Evolutionary conservation across 768 basidiomycete genomes (phyloP), one percentile per base, ranked within the genome.

Genomic region (Kwoniella bestiolae): DNA sequence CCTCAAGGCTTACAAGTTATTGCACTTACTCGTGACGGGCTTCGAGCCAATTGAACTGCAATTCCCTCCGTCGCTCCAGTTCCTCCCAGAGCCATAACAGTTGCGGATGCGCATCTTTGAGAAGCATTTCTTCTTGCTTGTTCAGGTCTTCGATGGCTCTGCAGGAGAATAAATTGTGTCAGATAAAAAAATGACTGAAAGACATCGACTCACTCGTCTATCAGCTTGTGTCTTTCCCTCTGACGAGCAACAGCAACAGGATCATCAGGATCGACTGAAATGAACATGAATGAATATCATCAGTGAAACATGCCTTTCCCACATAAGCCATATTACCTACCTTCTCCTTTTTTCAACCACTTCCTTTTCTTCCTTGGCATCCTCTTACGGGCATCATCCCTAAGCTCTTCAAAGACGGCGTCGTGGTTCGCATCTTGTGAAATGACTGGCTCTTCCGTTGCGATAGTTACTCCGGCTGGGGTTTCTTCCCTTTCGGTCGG

Each of bases 211-310:
- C 47, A 77, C 76, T 72, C 66, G 60, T 77, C 70, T n/a, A 77
- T 77, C 71, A 73, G 44, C 14, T 32, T 38, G 47, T 75, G 74
- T 35, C 68, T 62, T 50, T 69, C 73, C 41, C 56, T 60, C 47
- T 72, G 76, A 25, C 60, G 47, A 7, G 73, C 76, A 5, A 75
- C 71, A 3, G 73, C 76, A 5, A 71, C 58, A 5, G 60, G 63
- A 60, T 75, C 76, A 38, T 77, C 74, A 1, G 76, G 76, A 57
- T 77, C 76, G 34, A 77, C 76, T 77, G 26, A 18, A n/a, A 16
- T 25, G 46, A 18, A 11, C n/a, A 38, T 18, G 44, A 49, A 46
- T 26, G 11, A 9, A 29, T 5, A 7, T 56, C 35, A 51, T 31
- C 50, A 35, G 32, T 18, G n/a, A n/a, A n/a, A n/a, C 11, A 2